A percentile compares a stretch with the other conserved stretches of the same genome.
Conservation (phyloP, 2,329 filamentous ascomycete genomes). For the Neodidymelliopsis sp. region DNA sequence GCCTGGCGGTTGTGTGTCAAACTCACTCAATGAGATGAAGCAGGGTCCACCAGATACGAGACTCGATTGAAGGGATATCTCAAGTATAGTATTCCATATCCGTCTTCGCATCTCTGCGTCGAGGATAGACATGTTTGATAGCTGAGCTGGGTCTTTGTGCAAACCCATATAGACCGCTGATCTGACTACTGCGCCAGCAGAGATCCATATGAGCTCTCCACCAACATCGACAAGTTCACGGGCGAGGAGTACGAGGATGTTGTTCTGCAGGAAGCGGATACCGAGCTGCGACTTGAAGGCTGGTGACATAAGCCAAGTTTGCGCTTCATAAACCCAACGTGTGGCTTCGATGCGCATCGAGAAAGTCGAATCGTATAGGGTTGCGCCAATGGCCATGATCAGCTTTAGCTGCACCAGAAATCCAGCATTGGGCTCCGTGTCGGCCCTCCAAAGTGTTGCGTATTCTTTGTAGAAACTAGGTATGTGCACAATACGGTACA, state of each 20-base stretch:
- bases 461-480: conserved; percentile 60
- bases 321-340: conserved; percentile 66
- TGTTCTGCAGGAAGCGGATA: conserved; percentile 60
- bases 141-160: conserved; percentile 49
- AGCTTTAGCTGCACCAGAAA: conserved; percentile 67
- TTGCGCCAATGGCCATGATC: conserved; percentile 64
- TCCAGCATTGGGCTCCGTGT: conserved; percentile 40
- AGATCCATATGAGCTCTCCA: conserved; percentile 49
- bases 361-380: conserved; percentile 59
- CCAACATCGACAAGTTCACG: conserved; percentile 47
- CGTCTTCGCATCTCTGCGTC: conserved; percentile 41
- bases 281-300: conserved; percentile 61
- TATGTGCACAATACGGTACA: conserved; percentile 61
- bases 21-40: conserved; percentile 46
- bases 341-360: conserved; percentile 59
- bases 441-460: conserved; percentile 58
- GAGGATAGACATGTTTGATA: conserved; percentile 34
- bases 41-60: conserved; percentile 48
- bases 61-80: conserved; percentile 49
- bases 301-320: conserved; percentile 63
- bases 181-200: conserved; percentile 48
- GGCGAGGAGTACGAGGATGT: conserved; percentile 49
- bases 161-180: conserved; percentile 52
- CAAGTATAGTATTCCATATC: conserved; percentile 47
- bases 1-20: conserved; percentile 47